Evolutionary conservation across 192 early-diverging fungal species (phyloP).

Genomic region (Rhizophagus clarus): DNA sequence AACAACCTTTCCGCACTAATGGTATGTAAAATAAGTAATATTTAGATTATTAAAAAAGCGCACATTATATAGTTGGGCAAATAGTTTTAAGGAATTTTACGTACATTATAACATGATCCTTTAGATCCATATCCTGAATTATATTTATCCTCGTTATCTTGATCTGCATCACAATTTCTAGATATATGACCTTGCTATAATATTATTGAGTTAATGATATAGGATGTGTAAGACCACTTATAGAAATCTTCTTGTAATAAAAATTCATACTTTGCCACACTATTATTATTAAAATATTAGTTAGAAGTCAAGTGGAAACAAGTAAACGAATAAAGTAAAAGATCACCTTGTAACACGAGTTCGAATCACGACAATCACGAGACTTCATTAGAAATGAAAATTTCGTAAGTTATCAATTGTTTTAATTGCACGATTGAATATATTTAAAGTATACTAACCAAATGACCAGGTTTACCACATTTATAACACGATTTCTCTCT

Average conservation of each 20-base stretch:
- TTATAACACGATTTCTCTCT: not conserved
- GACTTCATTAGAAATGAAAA: not conserved
- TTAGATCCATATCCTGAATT: not conserved
- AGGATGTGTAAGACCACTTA: not conserved
- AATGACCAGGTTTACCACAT: not conserved
- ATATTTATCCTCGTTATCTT: not conserved
- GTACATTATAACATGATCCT: not conserved
- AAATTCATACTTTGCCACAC: conserved; percentile 7
- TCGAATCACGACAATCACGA: not conserved
- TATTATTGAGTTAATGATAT: not conserved
- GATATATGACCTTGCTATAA: conserved; percentile 4
- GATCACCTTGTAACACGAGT: conserved; percentile 8
- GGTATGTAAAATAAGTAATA: not conserved
- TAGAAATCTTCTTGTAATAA: not conserved
- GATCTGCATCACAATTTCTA: not conserved
- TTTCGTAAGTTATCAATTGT: too few species aligned
- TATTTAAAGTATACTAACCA: not conserved
- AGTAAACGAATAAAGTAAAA: not conserved
- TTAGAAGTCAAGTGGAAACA: not conserved
- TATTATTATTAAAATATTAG: not conserved
- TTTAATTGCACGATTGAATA: not conserved
- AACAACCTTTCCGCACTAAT: conserved; percentile 16
- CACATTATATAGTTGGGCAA: not conserved
- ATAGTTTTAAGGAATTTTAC: not conserved
- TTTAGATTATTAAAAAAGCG: too few species aligned